Conservation (phyloP, 768 basidiomycete genomes). For the Mycena polygramma region DNA sequence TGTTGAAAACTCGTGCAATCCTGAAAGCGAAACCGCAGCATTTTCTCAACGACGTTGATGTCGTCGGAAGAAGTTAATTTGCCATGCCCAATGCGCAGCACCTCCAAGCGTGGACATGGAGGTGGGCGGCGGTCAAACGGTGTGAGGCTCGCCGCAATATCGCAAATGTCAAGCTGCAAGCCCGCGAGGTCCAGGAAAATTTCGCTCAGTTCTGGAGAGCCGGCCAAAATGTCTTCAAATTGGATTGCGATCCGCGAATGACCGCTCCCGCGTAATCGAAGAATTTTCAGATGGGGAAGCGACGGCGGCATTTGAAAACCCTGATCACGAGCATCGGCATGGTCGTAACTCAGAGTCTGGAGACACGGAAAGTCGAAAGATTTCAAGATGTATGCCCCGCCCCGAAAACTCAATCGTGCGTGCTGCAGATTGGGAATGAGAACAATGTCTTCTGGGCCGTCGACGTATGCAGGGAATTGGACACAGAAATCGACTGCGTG, state of each 20-base stretch:
- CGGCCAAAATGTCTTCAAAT: neutral
- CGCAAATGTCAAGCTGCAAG: neutral
- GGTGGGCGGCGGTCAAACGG: neutral
- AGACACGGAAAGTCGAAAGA: neutral
- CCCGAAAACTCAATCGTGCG: neutral
- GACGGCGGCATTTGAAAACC: too few relatives aligned
- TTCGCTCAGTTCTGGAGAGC: constrained; percentile 2
- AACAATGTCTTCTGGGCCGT: neutral
- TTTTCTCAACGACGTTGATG: neutral
- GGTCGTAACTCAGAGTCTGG: neutral
- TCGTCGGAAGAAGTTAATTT: too few relatives aligned
- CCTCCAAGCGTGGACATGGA: neutral
- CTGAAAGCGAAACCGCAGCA: neutral
- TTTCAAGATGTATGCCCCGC: neutral
- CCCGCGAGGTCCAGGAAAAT: neutral
- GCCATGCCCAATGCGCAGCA: neutral
- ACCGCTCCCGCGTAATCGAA: neutral
- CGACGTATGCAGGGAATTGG: neutral
- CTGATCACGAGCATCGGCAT: neutral
- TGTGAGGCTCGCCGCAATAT: too few relatives aligned
- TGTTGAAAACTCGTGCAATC: too few relatives aligned
- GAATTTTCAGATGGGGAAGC: too few relatives aligned
- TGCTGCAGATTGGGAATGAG: constrained; percentile 2
- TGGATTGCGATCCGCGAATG: neutral
- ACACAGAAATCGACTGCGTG: neutral